Conservation (phyloP, 768 basidiomycete species). For the Gloeostereum incarnatum region DNA sequence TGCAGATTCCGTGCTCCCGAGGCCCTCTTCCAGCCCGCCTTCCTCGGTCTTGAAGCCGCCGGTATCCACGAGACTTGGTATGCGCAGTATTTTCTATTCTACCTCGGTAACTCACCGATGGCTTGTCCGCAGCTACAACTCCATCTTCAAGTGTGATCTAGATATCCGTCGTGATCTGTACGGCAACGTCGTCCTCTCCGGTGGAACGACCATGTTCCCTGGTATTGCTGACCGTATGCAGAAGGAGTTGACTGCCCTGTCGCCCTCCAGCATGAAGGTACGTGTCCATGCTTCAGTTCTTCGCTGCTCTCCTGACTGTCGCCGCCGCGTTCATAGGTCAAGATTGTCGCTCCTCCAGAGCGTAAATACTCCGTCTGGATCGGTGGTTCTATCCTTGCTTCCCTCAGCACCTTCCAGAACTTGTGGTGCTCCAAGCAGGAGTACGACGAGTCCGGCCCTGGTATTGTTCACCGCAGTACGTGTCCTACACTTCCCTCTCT, state of each 20-base stretch:
- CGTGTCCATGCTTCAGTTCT: too few species aligned
- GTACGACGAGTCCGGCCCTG: constrained; percentile 70
- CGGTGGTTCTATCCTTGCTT: constrained; percentile 79
- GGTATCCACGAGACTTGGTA: constrained; percentile 84
- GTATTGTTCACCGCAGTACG: constrained; percentile 33
- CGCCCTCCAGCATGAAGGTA: constrained; percentile 60
- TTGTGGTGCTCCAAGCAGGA: constrained; percentile 92
- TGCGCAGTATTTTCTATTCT: constrained; percentile 8
- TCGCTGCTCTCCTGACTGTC: background rate
- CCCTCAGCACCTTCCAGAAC: constrained; percentile 93
- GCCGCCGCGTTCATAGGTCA: constrained; percentile 29
- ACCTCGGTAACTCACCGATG: background rate
- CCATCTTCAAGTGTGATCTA: constrained; percentile 81
- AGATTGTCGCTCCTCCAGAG: constrained; percentile 59
- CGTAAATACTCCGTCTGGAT: constrained; percentile 86
- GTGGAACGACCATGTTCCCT: constrained; percentile 94
- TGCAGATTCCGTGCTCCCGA: constrained; percentile 80
- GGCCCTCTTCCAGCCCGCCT: constrained; percentile 87
- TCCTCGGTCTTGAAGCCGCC: constrained; percentile 70
- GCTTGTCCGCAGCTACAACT: constrained; percentile 46
- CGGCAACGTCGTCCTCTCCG: constrained; percentile 81
- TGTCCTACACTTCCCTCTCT: background rate
- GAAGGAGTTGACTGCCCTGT: constrained; percentile 59
- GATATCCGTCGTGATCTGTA: constrained; percentile 78
- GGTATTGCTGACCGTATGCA: constrained; percentile 87